Base-by-base conservation (phyloP, 805 yeast genomes). In the Candida coquimbonensis region DNA sequence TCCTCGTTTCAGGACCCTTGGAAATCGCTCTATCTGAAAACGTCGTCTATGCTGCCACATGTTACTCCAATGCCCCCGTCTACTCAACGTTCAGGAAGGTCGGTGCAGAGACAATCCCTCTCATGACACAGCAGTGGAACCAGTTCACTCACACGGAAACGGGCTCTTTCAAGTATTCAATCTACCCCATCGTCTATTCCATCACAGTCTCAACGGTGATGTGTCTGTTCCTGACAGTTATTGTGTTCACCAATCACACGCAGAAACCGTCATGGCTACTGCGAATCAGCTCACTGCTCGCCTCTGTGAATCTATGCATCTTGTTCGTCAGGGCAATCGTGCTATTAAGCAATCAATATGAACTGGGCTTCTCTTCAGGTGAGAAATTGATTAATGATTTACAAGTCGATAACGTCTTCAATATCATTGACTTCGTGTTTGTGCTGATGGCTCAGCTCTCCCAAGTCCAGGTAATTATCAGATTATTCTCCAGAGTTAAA, bases 391-490 rank as follows among this genome's bases (percentile, higher is more conserved):
- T 80, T 12, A 66, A 67, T 36, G 61, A 63, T 3, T 57, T 83
- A n/a, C 69, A 75, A 43, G 47, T 56, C 3, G 68, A 72, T 39
- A 53, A 66, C 3, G 71, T 70, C 11, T 73, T 83, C 53, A 76
- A 76, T 43, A 67, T 76, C 4, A 64, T 83, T 13, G 87, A 81
- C 56, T 68, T 83, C 41, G 57, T 84, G 1, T 75, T 78, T 14
- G 78, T 78, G 8, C 57, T 81, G 12, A 53, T 83, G 7, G 67
- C 83, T 25, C 83, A 81, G 54, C 63, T 84, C 29, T 75, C 83
- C 43, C 90, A 85, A 60, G 87, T 83, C 1, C 87, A 82, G 55
- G 79, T 84, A 32, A 70, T 82, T 6, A 81, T 80, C 75, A 68
- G 88, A 44, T 60, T 83, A 27, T 84, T 84, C 53, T 75, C 77